Percentiles rank a stretch among this genome's conserved stretches.
phyloP scores from a whole-genome alignment of 2,329 filamentous ascomycete species.

The Ophiostoma montium region DNA sequence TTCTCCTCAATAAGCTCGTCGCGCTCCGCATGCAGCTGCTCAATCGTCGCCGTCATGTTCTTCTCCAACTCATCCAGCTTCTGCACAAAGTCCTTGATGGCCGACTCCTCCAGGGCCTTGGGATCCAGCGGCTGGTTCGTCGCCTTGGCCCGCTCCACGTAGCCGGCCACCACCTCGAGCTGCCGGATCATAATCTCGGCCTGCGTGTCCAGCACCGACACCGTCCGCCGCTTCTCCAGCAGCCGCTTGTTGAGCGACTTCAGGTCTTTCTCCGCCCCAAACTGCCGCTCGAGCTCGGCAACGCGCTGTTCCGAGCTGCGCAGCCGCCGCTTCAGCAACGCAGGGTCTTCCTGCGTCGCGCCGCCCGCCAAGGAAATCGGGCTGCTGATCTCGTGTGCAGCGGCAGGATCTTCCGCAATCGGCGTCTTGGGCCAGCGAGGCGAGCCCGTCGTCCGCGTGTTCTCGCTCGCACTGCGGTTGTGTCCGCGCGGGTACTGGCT shows the following conservation, averaged over 20 bases:
- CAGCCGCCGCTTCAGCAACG: slow-evolving; percentile 58
- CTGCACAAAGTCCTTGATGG: slow-evolving; percentile 83
- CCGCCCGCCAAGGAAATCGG: slow-evolving; percentile 48
- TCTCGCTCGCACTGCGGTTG: slow-evolving; percentile 51
- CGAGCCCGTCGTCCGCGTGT: slow-evolving; percentile 48
- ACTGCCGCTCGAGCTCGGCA: slow-evolving; percentile 72
- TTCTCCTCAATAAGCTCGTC: slow-evolving; percentile 78
- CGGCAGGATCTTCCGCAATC: slow-evolving; percentile 37
- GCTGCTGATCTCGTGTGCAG: slow-evolving; percentile 53
- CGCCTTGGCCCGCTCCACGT: slow-evolving; percentile 75
- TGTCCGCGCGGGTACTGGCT: slow-evolving; percentile 25
- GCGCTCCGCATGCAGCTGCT: slow-evolving; percentile 53
- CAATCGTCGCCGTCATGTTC: slow-evolving; percentile 41
- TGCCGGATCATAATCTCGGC: slow-evolving; percentile 92
- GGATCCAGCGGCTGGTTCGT: slow-evolving; percentile 68
- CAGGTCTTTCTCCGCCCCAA: slow-evolving; percentile 47
- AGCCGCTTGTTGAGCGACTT: slow-evolving; percentile 77
- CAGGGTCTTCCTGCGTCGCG: slow-evolving; percentile 43
- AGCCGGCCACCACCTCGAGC: slow-evolving; percentile 76
- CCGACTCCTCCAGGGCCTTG: slow-evolving; percentile 69
- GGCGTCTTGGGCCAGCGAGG: slow-evolving; percentile 59
- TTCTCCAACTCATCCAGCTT: slow-evolving; percentile 49
- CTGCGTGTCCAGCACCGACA: slow-evolving; percentile 85
- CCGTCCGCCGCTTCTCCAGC: slow-evolving; percentile 86
- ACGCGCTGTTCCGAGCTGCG: slow-evolving; percentile 72